These are phyloP conservation scores for Crithidia acanthocephali DNA, from an alignment of 208 protist genomes.

Conservation along the genomic window DNA sequence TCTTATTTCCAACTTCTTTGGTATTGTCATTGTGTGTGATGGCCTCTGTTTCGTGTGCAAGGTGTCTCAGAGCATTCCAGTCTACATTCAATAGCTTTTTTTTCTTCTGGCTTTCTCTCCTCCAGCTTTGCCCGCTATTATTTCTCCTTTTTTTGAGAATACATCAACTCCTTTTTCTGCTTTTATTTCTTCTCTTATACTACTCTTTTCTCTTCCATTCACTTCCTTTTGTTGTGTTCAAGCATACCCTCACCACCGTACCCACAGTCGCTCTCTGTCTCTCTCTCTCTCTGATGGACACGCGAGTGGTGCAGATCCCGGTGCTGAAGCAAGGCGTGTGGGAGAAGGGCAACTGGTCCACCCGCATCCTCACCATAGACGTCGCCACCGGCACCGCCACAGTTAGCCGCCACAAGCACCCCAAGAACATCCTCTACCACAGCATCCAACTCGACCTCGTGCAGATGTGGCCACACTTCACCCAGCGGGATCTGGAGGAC, in stretches of 20 bases:
- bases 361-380: conserved; percentile 19
- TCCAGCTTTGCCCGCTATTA: too few species aligned
- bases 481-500: conserved; percentile 2
- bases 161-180: neutral
- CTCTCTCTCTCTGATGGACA: neutral
- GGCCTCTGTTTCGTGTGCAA: too few species aligned
- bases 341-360: conserved; percentile 12
- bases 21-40: too few species aligned
- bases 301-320: conserved; percentile 7
- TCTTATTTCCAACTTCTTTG: too few species aligned
- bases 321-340: conserved; percentile 13
- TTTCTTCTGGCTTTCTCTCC: too few species aligned
- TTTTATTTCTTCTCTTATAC: neutral
- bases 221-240: too few species aligned
- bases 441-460: conserved; percentile 2
- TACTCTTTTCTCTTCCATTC: too few species aligned
- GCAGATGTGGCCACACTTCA: conserved; percentile 22
- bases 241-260: too few species aligned
- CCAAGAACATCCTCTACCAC: conserved; percentile 14
- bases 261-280: neutral
- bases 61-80: too few species aligned
- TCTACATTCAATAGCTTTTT: too few species aligned
- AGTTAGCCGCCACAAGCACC: conserved; percentile 5
- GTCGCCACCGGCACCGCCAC: conserved; percentile 9
- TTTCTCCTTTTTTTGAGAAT: too few species aligned